phyloP scores from a whole-genome alignment of 139 green algal genomes.

The Haematococcus sp. region DNA sequence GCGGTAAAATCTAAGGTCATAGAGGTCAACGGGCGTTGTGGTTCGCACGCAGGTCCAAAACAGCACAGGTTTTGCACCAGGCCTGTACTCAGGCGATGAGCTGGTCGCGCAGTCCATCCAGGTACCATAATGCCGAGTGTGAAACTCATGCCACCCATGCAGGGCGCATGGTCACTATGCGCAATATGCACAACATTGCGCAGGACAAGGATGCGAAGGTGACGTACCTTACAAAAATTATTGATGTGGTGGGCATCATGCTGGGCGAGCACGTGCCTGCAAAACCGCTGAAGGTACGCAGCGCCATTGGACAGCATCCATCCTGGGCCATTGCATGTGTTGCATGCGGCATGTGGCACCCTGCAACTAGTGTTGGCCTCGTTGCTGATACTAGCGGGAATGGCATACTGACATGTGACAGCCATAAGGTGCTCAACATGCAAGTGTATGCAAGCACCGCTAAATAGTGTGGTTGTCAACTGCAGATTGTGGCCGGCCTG shows the following conservation, averaged over 20 bases:
- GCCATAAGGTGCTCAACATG: neutral
- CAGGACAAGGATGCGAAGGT: conserved; percentile 83
- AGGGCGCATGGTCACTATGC: too few species aligned
- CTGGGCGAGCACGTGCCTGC: conserved; percentile 56
- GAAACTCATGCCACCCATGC: neutral
- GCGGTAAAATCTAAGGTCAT: neutral
- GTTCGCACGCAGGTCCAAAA: conserved; percentile 50
- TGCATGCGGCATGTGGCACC: neutral
- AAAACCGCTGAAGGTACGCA: conserved; percentile 66
- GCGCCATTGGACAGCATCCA: too few species aligned
- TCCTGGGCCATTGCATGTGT: neutral
- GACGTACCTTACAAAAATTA: conserved; percentile 75
- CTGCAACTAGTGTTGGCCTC: too few species aligned
- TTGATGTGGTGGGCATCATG: conserved; percentile 55
- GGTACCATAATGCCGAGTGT: conserved; percentile 23
- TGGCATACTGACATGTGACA: too few species aligned
- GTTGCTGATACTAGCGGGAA: too few species aligned
- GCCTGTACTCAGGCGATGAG: conserved; percentile 65
- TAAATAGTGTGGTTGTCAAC: neutral
- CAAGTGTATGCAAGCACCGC: neutral
- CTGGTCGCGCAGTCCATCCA: conserved; percentile 62
- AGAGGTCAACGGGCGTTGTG: neutral
- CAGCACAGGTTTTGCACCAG: conserved; percentile 70
- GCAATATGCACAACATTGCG: conserved; percentile 5
- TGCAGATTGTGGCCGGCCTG: conserved; percentile 78